A percentile compares a stretch with the other conserved stretches of the same genome.
These are phyloP conservation scores for Rubia tinctorum DNA, from an alignment of 305 asterid genomes.

Conservation along the genomic window DNA sequence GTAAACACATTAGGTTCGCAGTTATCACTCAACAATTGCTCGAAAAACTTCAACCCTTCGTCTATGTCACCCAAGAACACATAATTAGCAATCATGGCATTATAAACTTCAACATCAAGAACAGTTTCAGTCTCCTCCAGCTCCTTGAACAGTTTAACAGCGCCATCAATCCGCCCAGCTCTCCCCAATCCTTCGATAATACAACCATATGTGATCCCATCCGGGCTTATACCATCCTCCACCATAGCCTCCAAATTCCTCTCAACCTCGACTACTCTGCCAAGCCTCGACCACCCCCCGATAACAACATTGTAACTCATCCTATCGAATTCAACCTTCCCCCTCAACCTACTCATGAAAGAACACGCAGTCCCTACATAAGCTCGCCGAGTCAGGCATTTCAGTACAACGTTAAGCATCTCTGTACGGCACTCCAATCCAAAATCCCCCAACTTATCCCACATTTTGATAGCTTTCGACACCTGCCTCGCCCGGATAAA, in stretches of 20 bases:
- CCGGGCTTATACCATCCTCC: constrained; percentile 63
- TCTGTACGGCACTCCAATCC: constrained; percentile 45
- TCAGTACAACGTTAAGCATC: constrained; percentile 48
- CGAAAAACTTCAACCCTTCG: constrained; percentile 52
- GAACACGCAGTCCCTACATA: constrained; percentile 58
- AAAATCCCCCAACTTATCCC: constrained; percentile 46
- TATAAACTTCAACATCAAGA: constrained; percentile 49
- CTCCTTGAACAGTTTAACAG: constrained; percentile 47
- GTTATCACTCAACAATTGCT: constrained; percentile 40
- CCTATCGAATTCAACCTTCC: constrained; percentile 42
- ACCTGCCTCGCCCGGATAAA: constrained; percentile 57
- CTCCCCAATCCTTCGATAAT: constrained; percentile 74
- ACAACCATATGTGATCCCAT: constrained; percentile 51
- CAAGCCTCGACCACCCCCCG: constrained; percentile 83
- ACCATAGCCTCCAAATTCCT: constrained; percentile 57
- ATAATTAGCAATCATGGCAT: constrained; percentile 66
- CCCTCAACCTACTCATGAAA: constrained; percentile 54
- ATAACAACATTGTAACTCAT: constrained; percentile 49
- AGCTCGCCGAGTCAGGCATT: constrained; percentile 50
- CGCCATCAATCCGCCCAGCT: constrained; percentile 57
- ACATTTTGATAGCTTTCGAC: constrained; percentile 52
- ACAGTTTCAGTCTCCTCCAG: constrained; percentile 46
- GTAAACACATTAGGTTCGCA: constrained; percentile 67
- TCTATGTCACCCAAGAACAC: constrained; percentile 49
- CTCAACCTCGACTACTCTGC: constrained; percentile 66